These are phyloP conservation scores for Nothophaeocryptopus gaeumannii DNA, from an alignment of 2,329 filamentous ascomycete genomes.

Conservation along the genomic window DNA sequence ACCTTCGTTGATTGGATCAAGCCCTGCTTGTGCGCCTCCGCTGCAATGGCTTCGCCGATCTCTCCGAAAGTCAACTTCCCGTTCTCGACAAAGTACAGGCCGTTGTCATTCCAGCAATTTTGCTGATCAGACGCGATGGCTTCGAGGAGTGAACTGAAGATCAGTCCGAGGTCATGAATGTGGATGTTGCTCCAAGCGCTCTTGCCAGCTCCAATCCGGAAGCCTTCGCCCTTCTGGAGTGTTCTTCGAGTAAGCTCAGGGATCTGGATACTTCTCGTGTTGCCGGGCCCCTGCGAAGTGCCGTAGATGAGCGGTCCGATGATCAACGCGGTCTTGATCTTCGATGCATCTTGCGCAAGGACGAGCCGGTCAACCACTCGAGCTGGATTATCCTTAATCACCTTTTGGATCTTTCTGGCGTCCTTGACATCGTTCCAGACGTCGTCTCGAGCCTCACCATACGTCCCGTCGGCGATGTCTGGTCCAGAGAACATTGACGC, in stretches of 20 bases:
- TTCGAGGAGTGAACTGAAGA: slow-evolving; percentile 54
- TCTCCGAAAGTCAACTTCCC: slow-evolving; percentile 53
- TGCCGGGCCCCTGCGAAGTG: slow-evolving; percentile 50
- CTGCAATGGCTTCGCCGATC: slow-evolving; percentile 25
- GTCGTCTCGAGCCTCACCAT: slow-evolving; percentile 45
- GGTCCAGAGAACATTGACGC: slow-evolving; percentile 53
- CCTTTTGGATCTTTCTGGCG: not conserved
- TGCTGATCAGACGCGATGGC: slow-evolving; percentile 44
- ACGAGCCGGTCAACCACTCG: slow-evolving; percentile 66
- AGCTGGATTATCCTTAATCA: slow-evolving; percentile 17
- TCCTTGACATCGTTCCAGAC: slow-evolving; percentile 51
- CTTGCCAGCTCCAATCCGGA: slow-evolving; percentile 55
- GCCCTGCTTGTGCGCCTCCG: slow-evolving; percentile 53
- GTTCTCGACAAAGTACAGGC: slow-evolving; percentile 64
- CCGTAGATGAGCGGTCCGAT: slow-evolving; percentile 64
- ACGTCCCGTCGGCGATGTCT: slow-evolving; percentile 45
- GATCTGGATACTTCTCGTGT: slow-evolving; percentile 55
- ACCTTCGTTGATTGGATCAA: slow-evolving; percentile 39
- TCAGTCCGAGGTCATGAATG: slow-evolving; percentile 54
- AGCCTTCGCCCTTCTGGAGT: slow-evolving; percentile 47
- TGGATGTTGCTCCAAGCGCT: slow-evolving; percentile 56
- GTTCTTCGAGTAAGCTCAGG: slow-evolving; percentile 51
- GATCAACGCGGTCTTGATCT: slow-evolving; percentile 59
- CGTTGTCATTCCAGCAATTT: slow-evolving; percentile 54
- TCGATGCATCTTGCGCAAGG: slow-evolving; percentile 39